Percentiles rank a stretch among this genome's conserved stretches.
These are phyloP conservation scores for Mucor piriformis DNA, from an alignment of 371 early-diverging fungal species.

Conservation along the genomic window DNA sequence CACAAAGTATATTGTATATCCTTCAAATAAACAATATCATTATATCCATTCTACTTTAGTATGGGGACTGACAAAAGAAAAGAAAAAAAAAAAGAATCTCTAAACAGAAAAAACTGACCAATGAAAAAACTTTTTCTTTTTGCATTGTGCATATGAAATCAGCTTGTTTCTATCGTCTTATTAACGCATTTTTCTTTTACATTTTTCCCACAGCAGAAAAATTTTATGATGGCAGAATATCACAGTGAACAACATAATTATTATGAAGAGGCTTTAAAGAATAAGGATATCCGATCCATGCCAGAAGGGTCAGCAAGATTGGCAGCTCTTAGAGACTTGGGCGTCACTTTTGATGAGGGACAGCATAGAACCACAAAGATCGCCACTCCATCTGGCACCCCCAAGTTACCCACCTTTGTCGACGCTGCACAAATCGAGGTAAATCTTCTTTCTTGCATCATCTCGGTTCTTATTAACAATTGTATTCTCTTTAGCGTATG, in stretches of 20 bases:
- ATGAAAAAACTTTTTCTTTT: background rate
- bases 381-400: constrained; percentile 42
- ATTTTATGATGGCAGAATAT: constrained; percentile 8
- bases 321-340: constrained; percentile 44
- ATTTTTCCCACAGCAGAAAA: background rate
- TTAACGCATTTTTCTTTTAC: background rate
- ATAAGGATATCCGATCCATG: constrained; percentile 28
- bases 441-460: no score
- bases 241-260: constrained; percentile 16
- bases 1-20: no score
- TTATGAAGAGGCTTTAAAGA: constrained; percentile 18
- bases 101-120: background rate
- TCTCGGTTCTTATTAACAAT: no score
- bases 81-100: background rate
- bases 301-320: constrained; percentile 39
- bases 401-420: constrained; percentile 44
- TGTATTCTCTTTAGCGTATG: no score
- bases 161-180: no score
- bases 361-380: constrained; percentile 43
- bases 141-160: no score
- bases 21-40: no score
- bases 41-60: no score
- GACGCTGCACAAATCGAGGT: constrained; percentile 35
- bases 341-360: constrained; percentile 48
- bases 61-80: no score